Conservation (phyloP, 768 basidiomycete genomes). For the Baorangia bicolor region DNA sequence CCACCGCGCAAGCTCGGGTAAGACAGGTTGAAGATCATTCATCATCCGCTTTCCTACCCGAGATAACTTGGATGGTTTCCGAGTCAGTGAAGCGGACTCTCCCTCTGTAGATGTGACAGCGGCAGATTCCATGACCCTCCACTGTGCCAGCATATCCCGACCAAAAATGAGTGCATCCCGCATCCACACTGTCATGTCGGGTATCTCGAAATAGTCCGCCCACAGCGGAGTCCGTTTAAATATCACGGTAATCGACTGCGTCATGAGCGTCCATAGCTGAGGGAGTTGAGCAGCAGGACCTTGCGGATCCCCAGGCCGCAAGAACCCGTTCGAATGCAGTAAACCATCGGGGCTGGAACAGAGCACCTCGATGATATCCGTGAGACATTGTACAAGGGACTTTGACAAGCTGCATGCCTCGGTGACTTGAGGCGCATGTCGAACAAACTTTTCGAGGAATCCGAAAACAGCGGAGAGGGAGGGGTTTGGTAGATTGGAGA, state of each 20-base stretch:
- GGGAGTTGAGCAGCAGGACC: conserved; percentile 57
- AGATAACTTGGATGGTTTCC: conserved; percentile 50
- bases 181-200: conserved; percentile 96
- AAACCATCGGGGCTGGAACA: conserved; percentile 73
- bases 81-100: conserved; percentile 18
- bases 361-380: conserved; percentile 88
- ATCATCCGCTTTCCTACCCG: conserved; percentile 72
- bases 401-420: conserved; percentile 91
- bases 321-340: conserved; percentile 54
- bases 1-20: conserved; percentile 83
- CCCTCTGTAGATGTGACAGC: conserved; percentile 24
- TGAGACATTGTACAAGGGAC: conserved; percentile 87
- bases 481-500: conserved; percentile 62
- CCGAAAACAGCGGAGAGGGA: conserved; percentile 68
- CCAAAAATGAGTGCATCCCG: conserved; percentile 95
- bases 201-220: conserved; percentile 76
- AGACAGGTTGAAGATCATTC: conserved; percentile 69
- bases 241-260: conserved; percentile 73
- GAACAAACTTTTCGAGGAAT: conserved; percentile 66
- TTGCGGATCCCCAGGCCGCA: conserved; percentile 42
- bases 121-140: conserved; percentile 75
- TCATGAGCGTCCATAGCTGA: conserved; percentile 82
- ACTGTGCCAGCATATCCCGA: conserved; percentile 77
- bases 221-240: conserved; percentile 83
- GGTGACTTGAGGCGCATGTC: conserved; percentile 59